Conservation (phyloP, 805 yeast genomes). For the Torulaspora gathmanii region DNA sequence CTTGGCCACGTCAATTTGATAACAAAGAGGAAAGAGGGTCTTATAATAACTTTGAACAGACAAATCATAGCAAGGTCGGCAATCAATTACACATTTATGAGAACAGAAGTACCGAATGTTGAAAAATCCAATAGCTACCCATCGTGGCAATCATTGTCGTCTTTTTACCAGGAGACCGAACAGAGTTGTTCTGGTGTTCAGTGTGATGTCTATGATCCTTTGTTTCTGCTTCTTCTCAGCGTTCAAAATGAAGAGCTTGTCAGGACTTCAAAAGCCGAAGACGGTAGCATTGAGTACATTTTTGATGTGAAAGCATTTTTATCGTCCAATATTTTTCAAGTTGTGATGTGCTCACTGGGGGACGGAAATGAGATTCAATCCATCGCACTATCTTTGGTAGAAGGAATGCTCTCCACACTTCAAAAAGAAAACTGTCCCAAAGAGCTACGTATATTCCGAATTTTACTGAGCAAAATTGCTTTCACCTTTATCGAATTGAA, state of each 20-base stretch:
- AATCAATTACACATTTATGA: conserved; percentile 32
- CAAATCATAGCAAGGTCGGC: conserved; percentile 48
- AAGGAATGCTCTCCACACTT: conserved; percentile 42
- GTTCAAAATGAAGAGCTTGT: conserved; percentile 64
- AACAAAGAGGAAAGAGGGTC: conserved; percentile 43
- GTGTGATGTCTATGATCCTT: conserved; percentile 54
- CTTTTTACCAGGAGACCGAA: conserved; percentile 12
- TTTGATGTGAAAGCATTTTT: conserved; percentile 54
- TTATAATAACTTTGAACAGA: conserved; percentile 50
- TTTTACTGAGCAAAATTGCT: conserved; percentile 45
- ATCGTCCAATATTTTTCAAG: conserved; percentile 50
- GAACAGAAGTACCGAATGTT: conserved; percentile 30
- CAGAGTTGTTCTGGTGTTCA: conserved; percentile 17
- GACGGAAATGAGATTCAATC: conserved; percentile 18
- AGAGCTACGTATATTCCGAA: conserved; percentile 52
- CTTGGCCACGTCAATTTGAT: conserved; percentile 44
- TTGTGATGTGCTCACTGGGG: conserved; percentile 44
- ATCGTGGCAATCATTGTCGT: conserved; percentile 27
- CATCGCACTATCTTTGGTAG: conserved; percentile 40
- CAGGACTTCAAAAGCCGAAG: conserved; percentile 32
- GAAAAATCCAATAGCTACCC: neutral
- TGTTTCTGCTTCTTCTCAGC: conserved; percentile 58
- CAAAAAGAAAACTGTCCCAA: conserved; percentile 44
- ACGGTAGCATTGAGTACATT: conserved; percentile 23
- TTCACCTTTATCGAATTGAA: conserved; percentile 30